These are phyloP conservation scores for Wickerhamomyces strasburgensis DNA, from an alignment of 805 yeast genomes.

Conservation along the genomic window DNA sequence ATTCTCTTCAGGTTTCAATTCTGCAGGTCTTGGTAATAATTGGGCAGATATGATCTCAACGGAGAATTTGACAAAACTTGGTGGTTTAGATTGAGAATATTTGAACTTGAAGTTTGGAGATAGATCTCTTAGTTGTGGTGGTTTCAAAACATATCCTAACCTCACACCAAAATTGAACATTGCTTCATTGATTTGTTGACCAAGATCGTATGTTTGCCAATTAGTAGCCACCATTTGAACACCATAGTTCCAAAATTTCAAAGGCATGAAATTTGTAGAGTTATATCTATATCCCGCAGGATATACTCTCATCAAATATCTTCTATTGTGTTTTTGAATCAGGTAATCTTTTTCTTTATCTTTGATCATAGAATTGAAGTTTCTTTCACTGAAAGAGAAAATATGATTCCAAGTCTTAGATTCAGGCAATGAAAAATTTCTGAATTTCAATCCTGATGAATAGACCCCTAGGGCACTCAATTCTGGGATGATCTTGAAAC, in stretches of 20 bases:
- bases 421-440: conserved; percentile 81
- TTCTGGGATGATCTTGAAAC: conserved; percentile 32
- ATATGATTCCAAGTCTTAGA: conserved; percentile 77
- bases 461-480: conserved; percentile 66
- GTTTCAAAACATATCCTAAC: conserved; percentile 80
- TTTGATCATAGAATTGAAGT: conserved; percentile 55
- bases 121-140: conserved; percentile 35
- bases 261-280: conserved; percentile 79
- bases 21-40: conserved; percentile 69
- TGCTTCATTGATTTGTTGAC: conserved; percentile 85
- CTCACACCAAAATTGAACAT: conserved; percentile 58
- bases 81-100: conserved; percentile 6
- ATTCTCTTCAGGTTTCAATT: conserved; percentile 37
- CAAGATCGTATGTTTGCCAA: conserved; percentile 90
- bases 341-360: conserved; percentile 52
- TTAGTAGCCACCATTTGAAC: conserved; percentile 94
- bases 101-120: conserved; percentile 22
- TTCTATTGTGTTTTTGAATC: conserved; percentile 70
- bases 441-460: conserved; percentile 59
- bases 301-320: conserved; percentile 75
- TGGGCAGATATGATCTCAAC: conserved; percentile 74
- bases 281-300: conserved; percentile 76
- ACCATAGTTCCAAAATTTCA: conserved; percentile 78
- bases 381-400: conserved; percentile 80
- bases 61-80: conserved; percentile 17